phyloP scores from a whole-genome alignment of 179 eudicot genomes.

The Sideroxylon spinosum region DNA sequence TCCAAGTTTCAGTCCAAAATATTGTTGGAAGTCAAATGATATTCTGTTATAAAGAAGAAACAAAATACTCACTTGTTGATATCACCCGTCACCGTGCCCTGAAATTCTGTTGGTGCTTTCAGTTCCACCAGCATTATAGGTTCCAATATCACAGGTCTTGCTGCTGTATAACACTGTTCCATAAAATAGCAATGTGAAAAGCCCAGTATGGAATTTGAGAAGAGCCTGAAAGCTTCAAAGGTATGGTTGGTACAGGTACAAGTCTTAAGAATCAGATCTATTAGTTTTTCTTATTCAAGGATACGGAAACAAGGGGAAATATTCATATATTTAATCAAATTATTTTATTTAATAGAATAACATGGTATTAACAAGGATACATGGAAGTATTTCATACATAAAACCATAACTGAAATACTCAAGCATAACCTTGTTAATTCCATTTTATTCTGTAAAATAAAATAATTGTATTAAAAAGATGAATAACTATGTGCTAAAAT shows the following conservation, averaged over 20 bases:
- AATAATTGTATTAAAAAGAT: too few relatives aligned
- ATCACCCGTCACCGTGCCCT: conserved; percentile 92
- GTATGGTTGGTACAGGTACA: neutral
- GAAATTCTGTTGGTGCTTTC: conserved; percentile 85
- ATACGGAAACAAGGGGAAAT: too few relatives aligned
- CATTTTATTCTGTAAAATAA: too few relatives aligned
- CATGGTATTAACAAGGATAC: too few relatives aligned
- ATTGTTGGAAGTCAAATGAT: neutral
- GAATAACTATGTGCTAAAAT: too few relatives aligned
- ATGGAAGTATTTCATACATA: too few relatives aligned
- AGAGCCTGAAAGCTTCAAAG: neutral
- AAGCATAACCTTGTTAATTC: too few relatives aligned
- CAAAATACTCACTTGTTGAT: conserved; percentile 62
- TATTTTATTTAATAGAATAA: too few relatives aligned
- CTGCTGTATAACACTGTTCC: conserved; percentile 69
- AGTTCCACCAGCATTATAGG: conserved; percentile 94
- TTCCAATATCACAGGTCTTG: conserved; percentile 86
- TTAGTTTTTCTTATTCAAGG: too few relatives aligned
- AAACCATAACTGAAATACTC: too few relatives aligned
- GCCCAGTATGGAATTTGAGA: neutral
- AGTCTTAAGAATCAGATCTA: too few relatives aligned
- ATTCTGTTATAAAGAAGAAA: neutral
- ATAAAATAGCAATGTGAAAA: conserved; percentile 14
- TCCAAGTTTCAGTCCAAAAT: conserved; percentile 14
- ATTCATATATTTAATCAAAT: too few relatives aligned